A percentile compares a stretch with the other conserved stretches of the same genome.
phyloP scores from a whole-genome alignment of 2,329 filamentous ascomycete species.

The Fusarium oxysporum region DNA sequence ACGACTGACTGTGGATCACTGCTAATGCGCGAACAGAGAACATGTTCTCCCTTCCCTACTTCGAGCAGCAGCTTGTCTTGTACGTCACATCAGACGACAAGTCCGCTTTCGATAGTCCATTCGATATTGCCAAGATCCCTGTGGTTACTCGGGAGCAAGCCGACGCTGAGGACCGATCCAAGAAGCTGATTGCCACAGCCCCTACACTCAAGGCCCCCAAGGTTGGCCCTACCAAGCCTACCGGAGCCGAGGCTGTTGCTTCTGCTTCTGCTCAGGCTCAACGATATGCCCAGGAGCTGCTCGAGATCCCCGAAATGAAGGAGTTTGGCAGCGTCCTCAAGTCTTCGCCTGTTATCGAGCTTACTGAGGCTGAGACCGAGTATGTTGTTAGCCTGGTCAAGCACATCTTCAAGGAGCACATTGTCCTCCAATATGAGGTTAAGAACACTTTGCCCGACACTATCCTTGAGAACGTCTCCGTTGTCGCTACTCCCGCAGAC shows the following conservation, averaged over 20 bases:
- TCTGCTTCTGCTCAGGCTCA: slow-evolving; percentile 84
- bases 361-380: slow-evolving; percentile 97
- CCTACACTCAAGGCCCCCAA: slow-evolving; percentile 95
- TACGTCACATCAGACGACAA: slow-evolving; percentile 96
- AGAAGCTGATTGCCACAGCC: slow-evolving; percentile 94
- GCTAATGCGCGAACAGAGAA: slow-evolving; percentile 70
- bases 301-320: slow-evolving; percentile 90
- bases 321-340: slow-evolving; percentile 92
- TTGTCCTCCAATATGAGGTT: slow-evolving; percentile 96
- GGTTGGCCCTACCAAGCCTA: slow-evolving; percentile 78
- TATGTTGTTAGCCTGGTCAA: slow-evolving; percentile 95
- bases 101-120: slow-evolving; percentile 83
- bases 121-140: slow-evolving; percentile 91
- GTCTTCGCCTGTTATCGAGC: slow-evolving; percentile 85
- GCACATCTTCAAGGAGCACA: slow-evolving; percentile 96
- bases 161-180: slow-evolving; percentile 93
- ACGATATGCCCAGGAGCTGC: slow-evolving; percentile 88
- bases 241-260: slow-evolving; percentile 79
- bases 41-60: slow-evolving; percentile 93
- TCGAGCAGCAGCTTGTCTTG: slow-evolving; percentile 97
- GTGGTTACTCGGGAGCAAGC: slow-evolving; percentile 96
- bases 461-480: slow-evolving; percentile 88
- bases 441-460: slow-evolving; percentile 97
- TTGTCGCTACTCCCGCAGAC: slow-evolving; percentile 82
- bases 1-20: not conserved